phyloP scores from a whole-genome alignment of 495 filamentous ascomycete species.

The Penicillium malachiteum region DNA sequence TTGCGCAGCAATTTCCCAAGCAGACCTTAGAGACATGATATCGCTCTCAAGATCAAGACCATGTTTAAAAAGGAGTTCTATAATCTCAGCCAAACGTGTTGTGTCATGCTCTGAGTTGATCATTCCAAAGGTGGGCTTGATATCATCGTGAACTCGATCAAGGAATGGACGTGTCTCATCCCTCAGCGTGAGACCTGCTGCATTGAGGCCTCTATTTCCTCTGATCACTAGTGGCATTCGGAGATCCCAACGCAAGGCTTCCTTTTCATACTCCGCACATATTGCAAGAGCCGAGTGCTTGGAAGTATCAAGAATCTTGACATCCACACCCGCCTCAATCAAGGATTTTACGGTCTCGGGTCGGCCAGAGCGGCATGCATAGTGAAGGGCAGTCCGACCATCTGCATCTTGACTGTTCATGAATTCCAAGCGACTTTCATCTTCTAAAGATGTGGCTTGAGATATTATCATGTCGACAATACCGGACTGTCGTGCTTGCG shows the following conservation, averaged over 20 bases:
- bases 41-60: not conserved
- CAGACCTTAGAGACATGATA: not conserved
- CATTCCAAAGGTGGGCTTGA: not conserved
- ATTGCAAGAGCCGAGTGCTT: not conserved
- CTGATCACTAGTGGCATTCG: not conserved
- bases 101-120: conserved; percentile 2
- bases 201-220: not conserved
- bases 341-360: conserved; percentile 15
- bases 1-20: not conserved
- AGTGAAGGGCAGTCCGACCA: conserved; percentile 18
- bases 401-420: conserved; percentile 3
- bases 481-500: conserved; percentile 14
- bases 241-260: not conserved
- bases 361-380: conserved; percentile 19
- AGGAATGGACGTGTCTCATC: conserved; percentile 1
- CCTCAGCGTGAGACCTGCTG: not conserved
- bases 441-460: not conserved
- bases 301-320: not conserved
- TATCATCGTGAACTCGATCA: not conserved
- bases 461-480: conserved; percentile 14
- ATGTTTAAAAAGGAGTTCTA: not conserved
- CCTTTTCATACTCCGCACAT: conserved; percentile 2
- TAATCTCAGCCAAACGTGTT: not conserved
- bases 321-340: conserved; percentile 16
- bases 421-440: not conserved